These are phyloP conservation scores for Dactylis glomerata DNA, from an alignment of 176 grass and related monocot genomes.

Conservation along the genomic window DNA sequence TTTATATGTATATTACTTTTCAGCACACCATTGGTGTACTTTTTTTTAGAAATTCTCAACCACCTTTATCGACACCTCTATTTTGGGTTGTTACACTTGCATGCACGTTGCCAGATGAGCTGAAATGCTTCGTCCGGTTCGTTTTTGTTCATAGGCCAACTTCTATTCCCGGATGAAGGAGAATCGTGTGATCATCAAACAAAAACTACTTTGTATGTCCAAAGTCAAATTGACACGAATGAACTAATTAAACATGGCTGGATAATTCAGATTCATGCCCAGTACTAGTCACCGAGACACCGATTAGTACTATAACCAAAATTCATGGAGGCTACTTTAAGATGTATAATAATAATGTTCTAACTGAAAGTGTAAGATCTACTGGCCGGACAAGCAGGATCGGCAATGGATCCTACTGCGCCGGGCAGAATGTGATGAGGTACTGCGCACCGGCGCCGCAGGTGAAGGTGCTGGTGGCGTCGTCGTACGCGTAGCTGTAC, in stretches of 20 bases:
- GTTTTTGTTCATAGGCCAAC: neutral
- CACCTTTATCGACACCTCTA: neutral
- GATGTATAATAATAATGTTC: neutral
- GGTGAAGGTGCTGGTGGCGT: constrained; percentile 89
- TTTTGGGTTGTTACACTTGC: neutral
- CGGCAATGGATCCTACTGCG: neutral
- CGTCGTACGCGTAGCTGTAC: constrained; percentile 94
- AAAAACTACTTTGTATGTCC: neutral
- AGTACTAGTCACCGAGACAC: neutral
- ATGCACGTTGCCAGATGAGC: neutral
- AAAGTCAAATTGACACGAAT: neutral
- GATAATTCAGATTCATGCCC: neutral
- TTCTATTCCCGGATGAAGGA: neutral
- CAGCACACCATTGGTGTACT: too few species aligned
- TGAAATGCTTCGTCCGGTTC: neutral
- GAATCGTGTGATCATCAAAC: neutral
- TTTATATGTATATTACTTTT: too few species aligned
- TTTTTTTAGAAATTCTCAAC: neutral
- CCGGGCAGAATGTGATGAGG: constrained; percentile 80
- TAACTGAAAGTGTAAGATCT: neutral
- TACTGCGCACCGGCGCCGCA: constrained; percentile 63
- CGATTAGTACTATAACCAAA: neutral
- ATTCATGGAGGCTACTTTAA: neutral
- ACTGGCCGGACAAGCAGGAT: neutral
- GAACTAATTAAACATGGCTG: neutral